Evolutionary conservation across 352 stramenopile genomes (phyloP), one percentile per base, ranked within the genome.

Genomic region (Pythium sp.): DNA sequence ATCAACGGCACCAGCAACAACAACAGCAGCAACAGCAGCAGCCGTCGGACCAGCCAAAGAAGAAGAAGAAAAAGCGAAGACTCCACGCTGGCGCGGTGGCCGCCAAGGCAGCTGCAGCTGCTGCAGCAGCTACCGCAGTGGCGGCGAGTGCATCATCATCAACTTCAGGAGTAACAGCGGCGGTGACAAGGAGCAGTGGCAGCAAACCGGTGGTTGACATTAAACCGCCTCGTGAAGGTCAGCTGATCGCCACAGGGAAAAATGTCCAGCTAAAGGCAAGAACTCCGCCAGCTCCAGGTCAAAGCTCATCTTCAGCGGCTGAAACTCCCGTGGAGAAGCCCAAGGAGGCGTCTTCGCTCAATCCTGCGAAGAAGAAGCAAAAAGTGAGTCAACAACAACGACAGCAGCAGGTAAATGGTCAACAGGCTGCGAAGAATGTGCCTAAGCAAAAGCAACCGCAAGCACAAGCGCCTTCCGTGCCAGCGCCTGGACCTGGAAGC

Each of bases 11-110:
- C 5, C 41, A 47, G 4, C 30, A 60, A 18, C 55, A 61, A 20
- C 38, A 46, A 20, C 47, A 28, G 4, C 30, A 61, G 20, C 38
- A 46, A 20, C 47, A 28, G 4, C 30, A 61, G 20, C 56, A 61
- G 32, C n/a, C 32, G 12, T 47, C 32, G 56, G 56, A 62, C 12
- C 56, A 62, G 56, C 4, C n/a, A n/a, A 62, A 62, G 56, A 62
- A 62, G 32, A 62, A 62, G 56, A 62, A 62, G 22, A 62, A 62
- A 32, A 62, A 62, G n/a, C 56, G 56, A n/a, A 22, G 56, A 5
- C 56, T 62, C 9, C 56, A 62, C 7, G 56, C 56, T 1, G 56
- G 56, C n/a, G 32, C 56, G 12, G 56, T 49, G 12, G 56, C 56
- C 7, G 56, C 56, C 8, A 62, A 49, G 32, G 56, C 56, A 7